Evolutionary conservation across 2,329 filamentous ascomycete genomes (phyloP).

Genomic region (Curvularia verruculosa): DNA sequence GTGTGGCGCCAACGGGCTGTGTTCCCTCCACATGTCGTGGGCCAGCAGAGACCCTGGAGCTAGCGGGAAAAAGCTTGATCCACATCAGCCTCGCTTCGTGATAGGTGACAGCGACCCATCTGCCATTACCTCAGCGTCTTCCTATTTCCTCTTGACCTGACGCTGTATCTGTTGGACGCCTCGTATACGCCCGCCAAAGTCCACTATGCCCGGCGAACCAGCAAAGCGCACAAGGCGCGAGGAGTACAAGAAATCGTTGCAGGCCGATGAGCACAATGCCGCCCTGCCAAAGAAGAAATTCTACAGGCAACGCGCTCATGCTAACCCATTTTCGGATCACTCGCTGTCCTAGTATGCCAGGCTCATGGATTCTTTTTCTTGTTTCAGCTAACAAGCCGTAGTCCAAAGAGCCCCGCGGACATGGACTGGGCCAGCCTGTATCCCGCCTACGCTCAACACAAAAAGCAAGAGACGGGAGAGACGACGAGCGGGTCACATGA

Average conservation of each 20-base stretch:
- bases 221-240: conserved; percentile 56
- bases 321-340: conserved; percentile 98
- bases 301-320: conserved; percentile 94
- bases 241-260: conserved; percentile 50
- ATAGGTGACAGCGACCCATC: conserved; percentile 24
- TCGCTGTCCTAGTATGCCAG: conserved; percentile 75
- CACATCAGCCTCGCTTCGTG: conserved; percentile 31
- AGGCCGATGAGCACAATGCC: conserved; percentile 51
- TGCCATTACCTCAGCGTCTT: conserved; percentile 23
- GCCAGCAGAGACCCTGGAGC: conserved; percentile 23
- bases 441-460: conserved; percentile 65
- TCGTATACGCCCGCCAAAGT: conserved; percentile 7
- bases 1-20: conserved; percentile 10
- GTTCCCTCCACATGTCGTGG: conserved; percentile 18
- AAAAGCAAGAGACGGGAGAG: conserved; percentile 24
- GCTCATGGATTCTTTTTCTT: not conserved
- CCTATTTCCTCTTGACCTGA: conserved; percentile 5
- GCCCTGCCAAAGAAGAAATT: conserved; percentile 91
- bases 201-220: conserved; percentile 44
- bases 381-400: conserved; percentile 49
- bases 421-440: conserved; percentile 94
- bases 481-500: conserved; percentile 31
- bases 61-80: conserved; percentile 45
- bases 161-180: conserved; percentile 3
- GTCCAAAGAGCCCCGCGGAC: conserved; percentile 75